Percentiles rank a stretch among this genome's conserved stretches.
phyloP scores from a whole-genome alignment of 2,329 filamentous ascomycete species.

The Calonectria pteridis region DNA sequence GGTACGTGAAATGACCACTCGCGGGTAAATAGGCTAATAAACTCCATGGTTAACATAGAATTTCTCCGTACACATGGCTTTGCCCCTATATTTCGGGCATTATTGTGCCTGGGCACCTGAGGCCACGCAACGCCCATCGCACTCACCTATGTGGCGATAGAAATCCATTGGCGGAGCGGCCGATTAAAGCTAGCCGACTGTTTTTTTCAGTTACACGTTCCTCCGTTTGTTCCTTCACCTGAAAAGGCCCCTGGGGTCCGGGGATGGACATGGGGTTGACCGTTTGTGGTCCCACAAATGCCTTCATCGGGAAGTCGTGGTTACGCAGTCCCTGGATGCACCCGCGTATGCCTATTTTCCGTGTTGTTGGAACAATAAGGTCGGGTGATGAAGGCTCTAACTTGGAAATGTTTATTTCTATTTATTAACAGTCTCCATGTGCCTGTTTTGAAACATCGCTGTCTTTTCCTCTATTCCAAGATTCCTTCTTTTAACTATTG shows the following conservation, averaged over 20 bases:
- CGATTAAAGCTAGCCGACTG: background rate
- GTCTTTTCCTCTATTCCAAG: background rate
- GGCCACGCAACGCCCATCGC: background rate
- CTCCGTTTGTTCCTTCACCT: conserved; percentile 1
- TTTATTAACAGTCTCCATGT: background rate
- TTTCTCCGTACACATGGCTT: background rate
- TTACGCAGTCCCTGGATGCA: conserved; percentile 11
- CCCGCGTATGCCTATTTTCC: background rate
- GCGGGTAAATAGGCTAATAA: background rate
- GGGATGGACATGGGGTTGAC: conserved; percentile 12
- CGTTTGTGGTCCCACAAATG: conserved; percentile 16
- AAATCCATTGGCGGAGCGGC: background rate
- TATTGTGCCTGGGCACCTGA: background rate
- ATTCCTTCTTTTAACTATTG: background rate
- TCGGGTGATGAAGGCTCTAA: too few species aligned
- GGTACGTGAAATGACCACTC: too few species aligned
- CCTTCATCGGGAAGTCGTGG: conserved; percentile 3
- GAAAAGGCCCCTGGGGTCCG: background rate
- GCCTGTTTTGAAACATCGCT: background rate
- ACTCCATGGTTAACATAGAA: background rate
- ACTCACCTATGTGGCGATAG: background rate
- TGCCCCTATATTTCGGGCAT: background rate
- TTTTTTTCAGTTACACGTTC: background rate
- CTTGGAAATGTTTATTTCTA: background rate
- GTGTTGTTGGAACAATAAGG: background rate